Evolutionary conservation across 1,284 basidiomycete species (phyloP).

Genomic region (Neonothopanus nambi): DNA sequence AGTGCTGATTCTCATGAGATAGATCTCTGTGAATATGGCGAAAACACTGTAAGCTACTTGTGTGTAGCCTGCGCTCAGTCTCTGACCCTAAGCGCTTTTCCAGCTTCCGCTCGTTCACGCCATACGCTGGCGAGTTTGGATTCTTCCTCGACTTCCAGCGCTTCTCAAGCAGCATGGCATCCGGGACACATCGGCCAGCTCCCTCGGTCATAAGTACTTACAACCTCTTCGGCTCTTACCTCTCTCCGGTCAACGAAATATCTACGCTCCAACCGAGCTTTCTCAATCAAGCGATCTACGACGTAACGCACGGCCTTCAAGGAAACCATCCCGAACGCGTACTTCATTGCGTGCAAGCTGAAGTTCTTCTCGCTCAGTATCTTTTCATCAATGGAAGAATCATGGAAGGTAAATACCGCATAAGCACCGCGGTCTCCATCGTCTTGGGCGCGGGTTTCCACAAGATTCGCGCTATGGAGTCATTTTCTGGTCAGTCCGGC

Average conservation of each 20-base stretch:
- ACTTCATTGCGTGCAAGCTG: constrained; percentile 50
- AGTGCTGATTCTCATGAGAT: neutral
- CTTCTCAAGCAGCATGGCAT: constrained; percentile 17
- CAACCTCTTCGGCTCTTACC: constrained; percentile 42
- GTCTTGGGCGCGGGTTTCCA: constrained; percentile 37
- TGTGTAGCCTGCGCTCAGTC: no score
- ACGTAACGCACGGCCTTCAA: constrained; percentile 31
- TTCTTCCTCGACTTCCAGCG: constrained; percentile 23
- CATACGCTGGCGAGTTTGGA: constrained; percentile 13
- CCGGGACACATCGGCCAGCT: constrained; percentile 27
- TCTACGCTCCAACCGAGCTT: constrained; percentile 26
- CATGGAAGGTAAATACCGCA: constrained; percentile 40
- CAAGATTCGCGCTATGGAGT: constrained; percentile 29
- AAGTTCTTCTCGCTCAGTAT: constrained; percentile 53
- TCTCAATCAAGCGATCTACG: constrained; percentile 36
- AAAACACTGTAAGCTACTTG: constrained; percentile 12
- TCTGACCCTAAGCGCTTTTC: neutral
- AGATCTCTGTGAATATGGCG: constrained; percentile 10
- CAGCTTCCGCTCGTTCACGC: constrained; percentile 15
- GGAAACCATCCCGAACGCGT: constrained; percentile 33
- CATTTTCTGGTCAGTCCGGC: constrained; percentile 5
- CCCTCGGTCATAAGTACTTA: constrained; percentile 41
- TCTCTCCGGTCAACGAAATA: constrained; percentile 24
- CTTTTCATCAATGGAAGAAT: constrained; percentile 41
- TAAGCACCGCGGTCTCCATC: constrained; percentile 36